Base-by-base conservation (phyloP, 1,284 basidiomycete species). In the Serendipita sp. region DNA sequence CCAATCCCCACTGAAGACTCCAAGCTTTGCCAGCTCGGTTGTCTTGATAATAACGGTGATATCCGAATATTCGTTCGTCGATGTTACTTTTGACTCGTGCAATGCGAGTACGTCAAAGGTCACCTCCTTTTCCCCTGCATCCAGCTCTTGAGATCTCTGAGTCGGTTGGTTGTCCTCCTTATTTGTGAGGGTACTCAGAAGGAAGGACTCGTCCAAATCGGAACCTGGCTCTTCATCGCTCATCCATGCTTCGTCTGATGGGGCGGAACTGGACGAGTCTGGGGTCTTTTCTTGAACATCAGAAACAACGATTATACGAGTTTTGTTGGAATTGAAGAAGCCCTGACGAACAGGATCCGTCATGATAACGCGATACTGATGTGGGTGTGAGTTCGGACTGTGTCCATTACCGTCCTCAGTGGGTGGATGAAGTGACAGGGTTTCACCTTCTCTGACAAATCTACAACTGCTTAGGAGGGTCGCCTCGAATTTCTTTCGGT, bases 1-100 rank as follows among this genome's bases (percentile, higher is more conserved):
- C 93, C 93, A 95, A 71, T 96, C 91, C 38, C 90, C 89, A 67
- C 85, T 84, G 66, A 94, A 82, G 2, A 90, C 74, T 0, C 92
- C 93, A 32, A 92, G 74, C 60, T 79, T 77, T 10, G 83, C 83
- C 15, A 97, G 76, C 61, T 89, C 85, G 17, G 76, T 71, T 2
- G 84, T 82, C 26, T 78, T 76, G 30, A 85, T 67, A 67, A 82
- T 85, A 0, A 88, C 66, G 1, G 80, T 41, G 6, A 26, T 32
- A 12, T 63, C 50, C 6, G 38, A 60, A 45, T 50, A 61, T 17
- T 62, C 35, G 22, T 60, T 62, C 10, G 61, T 44, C 47, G 49
- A 26, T 17, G 45, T n/a, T 26, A 32, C 44, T 13, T 44, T 30
- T n/a, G 35, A 50, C 30, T 60, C 43, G 30, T 22, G 43, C 6